Conservation (phyloP, 495 filamentous ascomycete species). For the Aspergillus avenaceus region DNA sequence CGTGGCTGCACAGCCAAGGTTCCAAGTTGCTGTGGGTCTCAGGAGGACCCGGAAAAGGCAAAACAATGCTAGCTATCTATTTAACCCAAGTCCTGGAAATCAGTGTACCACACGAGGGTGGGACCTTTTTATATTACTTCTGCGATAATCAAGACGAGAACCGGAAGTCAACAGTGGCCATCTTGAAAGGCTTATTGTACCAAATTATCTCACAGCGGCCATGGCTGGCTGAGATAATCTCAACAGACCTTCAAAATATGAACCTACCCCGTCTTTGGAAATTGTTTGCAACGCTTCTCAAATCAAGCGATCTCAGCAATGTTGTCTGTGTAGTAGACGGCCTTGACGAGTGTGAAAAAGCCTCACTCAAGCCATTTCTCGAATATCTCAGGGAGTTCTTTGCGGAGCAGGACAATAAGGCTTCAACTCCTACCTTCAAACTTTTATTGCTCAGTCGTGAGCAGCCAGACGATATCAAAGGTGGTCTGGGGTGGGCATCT, state of each 20-base stretch:
- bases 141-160: conserved; percentile 40
- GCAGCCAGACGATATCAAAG: too few species aligned
- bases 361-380: conserved; percentile 20
- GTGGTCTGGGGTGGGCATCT: too few species aligned
- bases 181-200: conserved; percentile 38
- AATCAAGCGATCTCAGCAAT: conserved; percentile 14
- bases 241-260: conserved; percentile 15
- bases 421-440: too few species aligned
- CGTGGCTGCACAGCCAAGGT: conserved; percentile 29
- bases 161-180: conserved; percentile 37
- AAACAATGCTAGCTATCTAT: conserved; percentile 47
- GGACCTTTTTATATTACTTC: conserved; percentile 39
- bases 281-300: conserved; percentile 28
- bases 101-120: conserved; percentile 2
- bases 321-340: conserved; percentile 41
- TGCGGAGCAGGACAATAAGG: too few species aligned
- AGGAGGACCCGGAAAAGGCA: conserved; percentile 47
- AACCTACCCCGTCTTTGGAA: conserved; percentile 31
- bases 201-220: conserved; percentile 23
- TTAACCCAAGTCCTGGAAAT: conserved; percentile 38
- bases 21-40: conserved; percentile 40
- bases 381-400: conserved; percentile 19
- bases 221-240: conserved; percentile 12
- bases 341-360: conserved; percentile 44
- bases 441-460: conserved; percentile 34